Percentiles rank a stretch among this genome's conserved stretches.
phyloP scores from a whole-genome alignment of 257 asterid species.

The Osmanthus fragrans region DNA sequence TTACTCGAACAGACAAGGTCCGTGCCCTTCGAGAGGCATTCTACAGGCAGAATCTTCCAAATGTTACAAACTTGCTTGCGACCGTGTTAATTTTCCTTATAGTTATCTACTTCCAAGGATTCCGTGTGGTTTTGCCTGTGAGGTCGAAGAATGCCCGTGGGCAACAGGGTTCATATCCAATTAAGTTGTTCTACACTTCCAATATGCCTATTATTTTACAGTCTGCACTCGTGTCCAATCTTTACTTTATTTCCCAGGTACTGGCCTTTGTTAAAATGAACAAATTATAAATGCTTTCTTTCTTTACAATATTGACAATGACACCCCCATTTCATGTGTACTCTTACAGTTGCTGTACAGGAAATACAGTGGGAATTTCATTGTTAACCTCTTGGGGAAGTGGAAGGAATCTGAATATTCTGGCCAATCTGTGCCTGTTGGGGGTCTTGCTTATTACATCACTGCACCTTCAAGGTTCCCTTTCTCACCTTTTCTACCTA shows the following conservation, averaged over 20 bases:
- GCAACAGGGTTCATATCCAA: conserved; percentile 92
- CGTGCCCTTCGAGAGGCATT: conserved; percentile 86
- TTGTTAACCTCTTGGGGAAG: conserved; percentile 74
- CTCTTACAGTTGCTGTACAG: conserved; percentile 62
- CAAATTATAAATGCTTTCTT: neutral
- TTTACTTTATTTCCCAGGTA: conserved; percentile 88
- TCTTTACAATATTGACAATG: neutral
- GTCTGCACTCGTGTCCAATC: conserved; percentile 82
- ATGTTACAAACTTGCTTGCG: conserved; percentile 80
- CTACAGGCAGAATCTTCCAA: conserved; percentile 91
- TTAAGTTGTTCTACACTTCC: conserved; percentile 83
- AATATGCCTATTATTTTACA: conserved; percentile 87
- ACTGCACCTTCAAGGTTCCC: conserved; percentile 81
- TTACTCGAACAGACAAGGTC: conserved; percentile 76
- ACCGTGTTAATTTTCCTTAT: conserved; percentile 82
- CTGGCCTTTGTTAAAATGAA: neutral
- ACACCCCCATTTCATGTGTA: conserved; percentile 8
- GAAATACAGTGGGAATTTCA: conserved; percentile 72
- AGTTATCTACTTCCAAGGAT: conserved; percentile 88
- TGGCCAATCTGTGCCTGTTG: conserved; percentile 79
- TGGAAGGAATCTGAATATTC: conserved; percentile 92
- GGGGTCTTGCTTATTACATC: conserved; percentile 84
- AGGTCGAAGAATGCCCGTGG: conserved; percentile 92
- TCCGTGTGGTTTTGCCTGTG: conserved; percentile 86
- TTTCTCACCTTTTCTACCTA: neutral